These are phyloP conservation scores for Metschnikowia rubicola DNA, from an alignment of 805 yeast genomes.

Conservation along the genomic window DNA sequence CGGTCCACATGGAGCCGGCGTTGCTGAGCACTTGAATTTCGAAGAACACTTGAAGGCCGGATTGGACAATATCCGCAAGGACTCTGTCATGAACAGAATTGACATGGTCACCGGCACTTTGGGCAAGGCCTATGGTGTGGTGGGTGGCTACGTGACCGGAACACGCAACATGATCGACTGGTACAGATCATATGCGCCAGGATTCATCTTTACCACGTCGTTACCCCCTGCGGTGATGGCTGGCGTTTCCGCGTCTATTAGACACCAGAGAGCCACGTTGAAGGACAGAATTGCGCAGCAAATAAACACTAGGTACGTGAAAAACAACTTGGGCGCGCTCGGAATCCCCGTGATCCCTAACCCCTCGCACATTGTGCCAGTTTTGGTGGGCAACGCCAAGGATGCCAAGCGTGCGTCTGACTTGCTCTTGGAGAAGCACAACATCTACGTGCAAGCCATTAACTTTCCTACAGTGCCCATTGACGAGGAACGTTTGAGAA, in stretches of 20 bases:
- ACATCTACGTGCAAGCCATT: constrained; percentile 95
- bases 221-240: constrained; percentile 98
- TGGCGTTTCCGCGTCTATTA: constrained; percentile 84
- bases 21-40: constrained; percentile 93
- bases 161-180: constrained; percentile 81
- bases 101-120: constrained; percentile 97
- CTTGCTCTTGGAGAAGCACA: constrained; percentile 73
- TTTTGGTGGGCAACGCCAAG: constrained; percentile 90
- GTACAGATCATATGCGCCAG: constrained; percentile 95
- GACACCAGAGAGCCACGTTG: constrained; percentile 75
- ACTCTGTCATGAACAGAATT: constrained; percentile 78
- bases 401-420: constrained; percentile 92
- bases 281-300: constrained; percentile 83
- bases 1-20: constrained; percentile 99
- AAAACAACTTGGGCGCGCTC: constrained; percentile 57
- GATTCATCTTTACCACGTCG: constrained; percentile 94
- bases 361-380: constrained; percentile 96
- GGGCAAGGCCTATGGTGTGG: constrained; percentile 95
- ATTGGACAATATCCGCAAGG: constrained; percentile 35
- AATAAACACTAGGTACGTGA: constrained; percentile 78
- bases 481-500: constrained; percentile 93
- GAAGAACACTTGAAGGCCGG: constrained; percentile 74
- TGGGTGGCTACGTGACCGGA: constrained; percentile 97
- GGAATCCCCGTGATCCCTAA: constrained; percentile 97
- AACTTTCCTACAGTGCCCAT: constrained; percentile 97